Base-by-base conservation (phyloP, 2,329 filamentous ascomycete genomes). In the Colletotrichum plurivorum region DNA sequence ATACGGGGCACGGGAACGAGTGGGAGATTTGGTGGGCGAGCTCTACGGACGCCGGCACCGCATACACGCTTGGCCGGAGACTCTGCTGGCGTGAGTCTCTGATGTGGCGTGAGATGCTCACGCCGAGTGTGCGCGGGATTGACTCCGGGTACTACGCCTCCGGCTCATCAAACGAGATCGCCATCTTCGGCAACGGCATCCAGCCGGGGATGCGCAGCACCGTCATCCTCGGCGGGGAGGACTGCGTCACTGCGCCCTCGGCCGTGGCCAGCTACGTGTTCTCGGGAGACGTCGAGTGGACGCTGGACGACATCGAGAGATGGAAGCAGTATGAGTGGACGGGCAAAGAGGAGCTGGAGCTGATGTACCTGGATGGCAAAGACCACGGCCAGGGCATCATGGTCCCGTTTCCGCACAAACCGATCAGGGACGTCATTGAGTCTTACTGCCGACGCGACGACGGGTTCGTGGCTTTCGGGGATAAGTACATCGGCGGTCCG, bases 71-170 rank as follows among this genome's bases (percentile, higher is more conserved):
- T 1, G 87, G 86, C 0, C 82, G 91, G 3, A 86, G 90, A 73
- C 93, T 94, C 79, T 93, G 92, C 79, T 94, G 92, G 92, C 84
- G 84, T 22, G 86, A 93, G 72, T 93, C 91, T 70, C 88, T 92
- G 36, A 79, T 92, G 9, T 94, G 92, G 91, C 89, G 88, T 71
- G 89, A 93, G 54, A 89, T 92, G 71, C 77, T 93, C 53, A 68
- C 66, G 15, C 66, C 66, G 3, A 58, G 66, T 16, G 22, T 43
- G 41, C 66, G 66, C 12, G 31, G 45, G 16, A 49, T 46, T 8
- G 66, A 68, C 15, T 20, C 31, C 6, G 66, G 66, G 8, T 65
- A 65, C 48, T 65, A 68, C 36, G 66, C 66, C 5, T 68, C 66
- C 3, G 54, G 54, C 2, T 68, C 66, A 2, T 45, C 54, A 4